Conservation (phyloP, 352 stramenopile genomes). For the Phytophthora cactorum region DNA sequence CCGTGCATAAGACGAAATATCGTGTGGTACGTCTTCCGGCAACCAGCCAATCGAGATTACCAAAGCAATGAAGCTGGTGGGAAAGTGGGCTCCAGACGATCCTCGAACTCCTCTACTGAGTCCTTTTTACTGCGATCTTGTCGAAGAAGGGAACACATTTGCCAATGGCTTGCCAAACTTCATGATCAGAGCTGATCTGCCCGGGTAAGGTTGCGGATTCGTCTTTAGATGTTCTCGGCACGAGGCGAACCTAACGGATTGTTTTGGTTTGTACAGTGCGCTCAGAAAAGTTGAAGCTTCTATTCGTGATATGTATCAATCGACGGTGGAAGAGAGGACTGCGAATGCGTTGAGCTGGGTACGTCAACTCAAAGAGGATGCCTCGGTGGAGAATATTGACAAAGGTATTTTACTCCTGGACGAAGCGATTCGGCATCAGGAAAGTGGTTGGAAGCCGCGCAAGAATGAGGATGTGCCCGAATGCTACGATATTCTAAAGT, state of each 20-base stretch:
- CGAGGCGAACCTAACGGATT: not conserved
- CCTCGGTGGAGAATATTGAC: not conserved
- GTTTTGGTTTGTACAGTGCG: not conserved
- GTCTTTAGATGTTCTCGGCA: not conserved
- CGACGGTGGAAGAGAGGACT: not conserved
- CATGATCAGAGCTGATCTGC: not conserved
- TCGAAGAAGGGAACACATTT: not conserved
- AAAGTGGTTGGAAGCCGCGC: not conserved
- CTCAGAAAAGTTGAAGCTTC: slow-evolving; percentile 3
- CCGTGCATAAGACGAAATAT: not conserved
- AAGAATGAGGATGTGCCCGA: not conserved
- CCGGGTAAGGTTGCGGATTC: not conserved
- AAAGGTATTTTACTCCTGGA: slow-evolving; percentile 1
- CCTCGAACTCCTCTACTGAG: not conserved
- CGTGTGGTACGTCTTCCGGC: not conserved
- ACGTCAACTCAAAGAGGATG: not conserved
- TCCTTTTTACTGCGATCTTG: not conserved
- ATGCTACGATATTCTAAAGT: slow-evolving; percentile 4
- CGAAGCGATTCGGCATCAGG: not conserved
- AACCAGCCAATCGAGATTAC: not conserved
- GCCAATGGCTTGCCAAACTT: not conserved
- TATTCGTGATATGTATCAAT: not conserved
- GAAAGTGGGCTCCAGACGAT: slow-evolving; percentile 3
- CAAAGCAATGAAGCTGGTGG: slow-evolving; percentile 5
- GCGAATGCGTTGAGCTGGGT: not conserved